Evolutionary conservation across 805 yeast species (phyloP), one percentile per base, ranked within the genome.

Genomic region (Ogataea paraovalis): DNA sequence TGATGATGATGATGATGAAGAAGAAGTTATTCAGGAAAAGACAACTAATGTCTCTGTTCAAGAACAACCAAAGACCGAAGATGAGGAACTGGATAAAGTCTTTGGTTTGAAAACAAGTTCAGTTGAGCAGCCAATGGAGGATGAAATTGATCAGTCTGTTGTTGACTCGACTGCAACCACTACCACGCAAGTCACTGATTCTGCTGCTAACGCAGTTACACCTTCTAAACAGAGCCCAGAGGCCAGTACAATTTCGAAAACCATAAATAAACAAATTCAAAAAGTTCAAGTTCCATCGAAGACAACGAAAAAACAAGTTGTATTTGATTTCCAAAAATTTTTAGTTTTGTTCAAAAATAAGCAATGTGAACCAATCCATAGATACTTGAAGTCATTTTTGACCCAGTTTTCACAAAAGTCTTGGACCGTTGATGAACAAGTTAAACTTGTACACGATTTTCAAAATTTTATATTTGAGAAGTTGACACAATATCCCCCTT

Each of bases 281-380:
- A 30, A 30, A 14, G 34, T 30, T 34, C 10, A 18, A n/a, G 38
- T 16, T 8, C 65, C 71, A 4, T 66, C 66, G 42, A 55, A 42
- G 37, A 51, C 50, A 52, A 61, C 54, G 4, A 56, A 56, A 33
- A 61, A 60, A 30, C 66, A 63, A 43, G 53, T 47, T 22, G 72
- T 76, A 3, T 91, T 92, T 66, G 96, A 94, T 63, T 94, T 92
- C 64, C 96, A 88, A 61, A 66, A 75, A 21, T 94, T 94, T 61
- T 71, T 90, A 36, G 72, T 74, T 12, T 87, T 85, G 54, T 74
- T 94, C 54, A 82, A 85, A 49, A 75, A 78, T 44, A 84, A 82
- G 53, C 74, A 76, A 46, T 97, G 98, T 4, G 96, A 88, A 48
- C 97, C 98, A 0, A 77, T 90, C 33, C 90, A 91, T 5, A 78